phyloP scores from a whole-genome alignment of 2,329 filamentous ascomycete species.

The Davidsoniella virescens region DNA sequence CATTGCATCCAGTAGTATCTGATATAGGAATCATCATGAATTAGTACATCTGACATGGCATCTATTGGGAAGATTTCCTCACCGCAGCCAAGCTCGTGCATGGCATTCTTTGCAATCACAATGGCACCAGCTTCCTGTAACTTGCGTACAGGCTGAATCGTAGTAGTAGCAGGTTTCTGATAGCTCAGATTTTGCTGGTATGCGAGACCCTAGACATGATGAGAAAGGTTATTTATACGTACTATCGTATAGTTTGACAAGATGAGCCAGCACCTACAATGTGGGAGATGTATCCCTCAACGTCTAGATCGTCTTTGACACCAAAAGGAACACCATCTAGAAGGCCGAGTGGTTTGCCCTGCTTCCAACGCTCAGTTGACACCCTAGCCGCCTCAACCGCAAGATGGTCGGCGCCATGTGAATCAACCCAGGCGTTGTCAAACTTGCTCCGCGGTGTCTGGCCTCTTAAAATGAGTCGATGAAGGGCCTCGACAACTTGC shows the following conservation, averaged over 20 bases:
- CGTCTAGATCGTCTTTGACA: constrained; percentile 65
- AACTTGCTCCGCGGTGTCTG: constrained; percentile 39
- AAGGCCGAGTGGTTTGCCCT: constrained; percentile 47
- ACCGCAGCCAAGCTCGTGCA: constrained; percentile 63
- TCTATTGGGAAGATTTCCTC: constrained; percentile 17
- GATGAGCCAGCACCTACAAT: constrained; percentile 36
- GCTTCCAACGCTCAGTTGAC: constrained; percentile 56
- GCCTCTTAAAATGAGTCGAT: constrained; percentile 53
- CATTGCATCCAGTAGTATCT: constrained; percentile 74
- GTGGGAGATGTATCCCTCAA: constrained; percentile 53
- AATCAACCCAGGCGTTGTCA: constrained; percentile 56
- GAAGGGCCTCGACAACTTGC: constrained; percentile 52
- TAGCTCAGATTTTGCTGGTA: constrained; percentile 36
- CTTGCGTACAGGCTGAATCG: constrained; percentile 54
- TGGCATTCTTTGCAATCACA: constrained; percentile 58
- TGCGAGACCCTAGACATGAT: constrained; percentile 17
- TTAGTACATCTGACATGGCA: background rate
- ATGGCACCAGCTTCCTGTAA: constrained; percentile 61
- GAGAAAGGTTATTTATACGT: background rate
- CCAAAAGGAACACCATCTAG: constrained; percentile 72
- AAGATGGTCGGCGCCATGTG: constrained; percentile 37
- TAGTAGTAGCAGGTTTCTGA: constrained; percentile 36
- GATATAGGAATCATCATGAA: constrained; percentile 10
- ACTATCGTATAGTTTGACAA: background rate
- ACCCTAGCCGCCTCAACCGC: constrained; percentile 52